Conservation (phyloP, 306 rosid species). For the Dryas octopetala region DNA sequence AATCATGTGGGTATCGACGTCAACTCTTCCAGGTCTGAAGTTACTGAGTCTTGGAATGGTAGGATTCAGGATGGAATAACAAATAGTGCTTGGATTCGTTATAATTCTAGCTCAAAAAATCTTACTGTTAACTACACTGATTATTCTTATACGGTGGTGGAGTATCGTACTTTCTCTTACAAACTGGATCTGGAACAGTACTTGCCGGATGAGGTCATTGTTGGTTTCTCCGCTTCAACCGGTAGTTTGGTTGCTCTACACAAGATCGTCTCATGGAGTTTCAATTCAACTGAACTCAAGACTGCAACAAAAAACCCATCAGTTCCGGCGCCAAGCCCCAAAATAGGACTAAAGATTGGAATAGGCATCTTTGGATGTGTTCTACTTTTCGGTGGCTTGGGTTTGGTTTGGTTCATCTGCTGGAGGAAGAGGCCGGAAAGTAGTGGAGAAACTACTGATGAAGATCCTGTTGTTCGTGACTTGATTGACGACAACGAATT, state of each 20-base stretch:
- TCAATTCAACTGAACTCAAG: not conserved
- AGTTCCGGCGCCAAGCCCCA: not conserved
- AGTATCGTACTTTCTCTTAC: not conserved
- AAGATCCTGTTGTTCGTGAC: too few species aligned
- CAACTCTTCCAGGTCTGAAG: conserved; percentile 1
- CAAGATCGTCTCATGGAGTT: not conserved
- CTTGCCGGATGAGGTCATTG: conserved; percentile 18
- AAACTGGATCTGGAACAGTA: not conserved
- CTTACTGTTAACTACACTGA: conserved; percentile 26
- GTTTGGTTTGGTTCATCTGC: not conserved
- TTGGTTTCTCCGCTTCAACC: not conserved
- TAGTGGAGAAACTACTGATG: not conserved
- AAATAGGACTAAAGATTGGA: not conserved
- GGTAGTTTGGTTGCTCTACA: not conserved
- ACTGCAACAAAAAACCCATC: not conserved
- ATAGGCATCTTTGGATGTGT: not conserved
- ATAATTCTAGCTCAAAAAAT: conserved; percentile 28
- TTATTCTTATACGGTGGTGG: not conserved
- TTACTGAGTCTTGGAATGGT: conserved; percentile 21
- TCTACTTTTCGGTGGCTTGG: not conserved
- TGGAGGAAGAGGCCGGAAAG: not conserved
- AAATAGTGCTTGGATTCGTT: conserved; percentile 29
- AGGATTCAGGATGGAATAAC: not conserved
- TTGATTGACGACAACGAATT: too few species aligned
- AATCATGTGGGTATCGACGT: conserved; percentile 38